These are phyloP conservation scores for Lipomyces lipofer DNA, from an alignment of 805 yeast species.

Conservation along the genomic window DNA sequence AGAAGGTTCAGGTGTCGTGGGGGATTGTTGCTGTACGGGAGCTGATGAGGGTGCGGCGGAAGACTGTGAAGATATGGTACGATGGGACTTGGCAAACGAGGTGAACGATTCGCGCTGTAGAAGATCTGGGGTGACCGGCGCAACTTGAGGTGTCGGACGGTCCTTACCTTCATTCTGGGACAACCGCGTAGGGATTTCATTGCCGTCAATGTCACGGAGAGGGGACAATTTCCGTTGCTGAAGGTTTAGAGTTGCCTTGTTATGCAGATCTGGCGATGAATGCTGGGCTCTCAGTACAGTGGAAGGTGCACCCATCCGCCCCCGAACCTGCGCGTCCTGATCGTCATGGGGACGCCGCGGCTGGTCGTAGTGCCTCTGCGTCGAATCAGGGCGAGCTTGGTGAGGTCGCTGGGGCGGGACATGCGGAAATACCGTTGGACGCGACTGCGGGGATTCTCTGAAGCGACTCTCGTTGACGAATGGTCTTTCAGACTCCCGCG, in stretches of 20 bases:
- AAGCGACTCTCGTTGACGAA: not conserved
- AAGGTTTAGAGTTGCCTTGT: constrained; percentile 4
- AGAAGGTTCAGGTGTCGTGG: not conserved
- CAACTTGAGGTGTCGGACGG: not conserved
- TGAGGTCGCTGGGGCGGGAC: not conserved
- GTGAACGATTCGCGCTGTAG: not conserved
- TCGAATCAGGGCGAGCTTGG: too few relatives aligned
- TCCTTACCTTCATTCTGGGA: too few relatives aligned
- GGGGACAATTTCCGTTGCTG: constrained; percentile 13
- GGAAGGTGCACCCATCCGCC: not conserved
- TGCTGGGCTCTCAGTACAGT: not conserved
- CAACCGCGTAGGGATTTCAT: constrained; percentile 5
- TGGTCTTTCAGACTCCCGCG: not conserved
- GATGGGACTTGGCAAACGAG: not conserved
- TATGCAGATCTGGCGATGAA: constrained; percentile 10
- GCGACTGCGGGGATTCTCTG: not conserved
- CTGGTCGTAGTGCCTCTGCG: not conserved
- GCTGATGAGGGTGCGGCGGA: not conserved
- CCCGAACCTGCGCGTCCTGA: not conserved
- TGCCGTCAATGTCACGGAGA: constrained; percentile 17
- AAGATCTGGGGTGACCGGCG: not conserved
- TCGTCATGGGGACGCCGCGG: not conserved
- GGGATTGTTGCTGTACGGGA: not conserved
- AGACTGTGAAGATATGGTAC: not conserved
- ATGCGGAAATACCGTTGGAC: not conserved